These are phyloP conservation scores for Jatropha podagrica DNA, from an alignment of 441 rosid species.

Conservation along the genomic window DNA sequence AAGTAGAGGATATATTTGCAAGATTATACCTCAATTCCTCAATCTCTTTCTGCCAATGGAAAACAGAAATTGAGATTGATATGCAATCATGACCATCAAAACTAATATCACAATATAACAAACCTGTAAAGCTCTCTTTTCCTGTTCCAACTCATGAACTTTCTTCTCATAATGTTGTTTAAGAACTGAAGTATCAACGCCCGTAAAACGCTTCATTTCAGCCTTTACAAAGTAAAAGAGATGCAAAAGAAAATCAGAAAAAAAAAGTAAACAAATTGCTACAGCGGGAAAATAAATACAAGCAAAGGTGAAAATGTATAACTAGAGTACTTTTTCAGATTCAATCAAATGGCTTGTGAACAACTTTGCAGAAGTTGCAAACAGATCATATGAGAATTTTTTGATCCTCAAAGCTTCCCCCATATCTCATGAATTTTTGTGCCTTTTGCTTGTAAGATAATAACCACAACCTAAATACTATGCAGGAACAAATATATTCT, in stretches of 20 bases:
- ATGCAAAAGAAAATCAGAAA: not conserved
- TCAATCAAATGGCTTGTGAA: no score
- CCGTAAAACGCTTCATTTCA: conserved; percentile 81
- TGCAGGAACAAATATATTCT: not conserved
- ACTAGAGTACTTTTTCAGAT: no score
- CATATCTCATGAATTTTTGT: no score
- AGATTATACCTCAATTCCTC: conserved; percentile 74
- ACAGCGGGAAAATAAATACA: not conserved
- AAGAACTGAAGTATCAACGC: conserved; percentile 77
- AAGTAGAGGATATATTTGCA: conserved; percentile 62
- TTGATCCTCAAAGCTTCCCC: no score
- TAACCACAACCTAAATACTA: no score
- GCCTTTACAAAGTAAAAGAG: conserved; percentile 52
- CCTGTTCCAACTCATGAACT: conserved; percentile 82
- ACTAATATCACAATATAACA: conserved; percentile 16
- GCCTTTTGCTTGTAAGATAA: no score
- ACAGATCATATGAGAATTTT: no score
- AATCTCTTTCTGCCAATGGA: conserved; percentile 80
- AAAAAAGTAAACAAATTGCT: not conserved
- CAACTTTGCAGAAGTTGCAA: no score
- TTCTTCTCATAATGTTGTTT: conserved; percentile 97
- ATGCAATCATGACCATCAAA: conserved; percentile 6
- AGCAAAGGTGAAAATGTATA: not conserved
- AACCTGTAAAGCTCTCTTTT: conserved; percentile 82
- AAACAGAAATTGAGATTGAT: conserved; percentile 15